Conservation (phyloP, 257 asterid species). For the Primulina eburnea region DNA sequence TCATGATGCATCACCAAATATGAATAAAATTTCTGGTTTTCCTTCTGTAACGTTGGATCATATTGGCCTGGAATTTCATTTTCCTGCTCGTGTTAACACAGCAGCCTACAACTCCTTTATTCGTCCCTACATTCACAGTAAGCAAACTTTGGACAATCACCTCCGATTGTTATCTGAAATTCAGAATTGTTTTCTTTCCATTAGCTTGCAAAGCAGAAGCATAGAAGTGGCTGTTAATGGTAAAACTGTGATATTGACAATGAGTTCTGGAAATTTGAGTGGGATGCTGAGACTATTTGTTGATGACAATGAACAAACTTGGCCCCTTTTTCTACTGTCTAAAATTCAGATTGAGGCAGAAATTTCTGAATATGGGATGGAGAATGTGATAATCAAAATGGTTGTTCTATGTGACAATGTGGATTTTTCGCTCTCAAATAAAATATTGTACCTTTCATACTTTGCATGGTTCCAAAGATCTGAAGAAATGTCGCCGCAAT, state of each 20-base stretch:
- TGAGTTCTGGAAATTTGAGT: slow-evolving; percentile 48
- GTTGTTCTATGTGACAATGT: slow-evolving; percentile 54
- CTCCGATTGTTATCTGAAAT: slow-evolving; percentile 27
- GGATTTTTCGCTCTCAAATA: slow-evolving; percentile 69
- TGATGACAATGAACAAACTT: slow-evolving; percentile 41
- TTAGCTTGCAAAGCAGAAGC: slow-evolving; percentile 49
- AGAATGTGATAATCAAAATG: slow-evolving; percentile 35
- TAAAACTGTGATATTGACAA: slow-evolving; percentile 40
- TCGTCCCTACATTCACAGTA: slow-evolving; percentile 31
- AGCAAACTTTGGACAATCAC: slow-evolving; percentile 34
- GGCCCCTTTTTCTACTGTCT: slow-evolving; percentile 73
- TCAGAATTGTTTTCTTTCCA: slow-evolving; percentile 52
- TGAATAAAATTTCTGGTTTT: slow-evolving; percentile 31
- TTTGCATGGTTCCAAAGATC: slow-evolving; percentile 49
- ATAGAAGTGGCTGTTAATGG: slow-evolving; percentile 55
- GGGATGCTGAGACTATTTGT: slow-evolving; percentile 52
- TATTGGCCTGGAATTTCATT: slow-evolving; percentile 51
- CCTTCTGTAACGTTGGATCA: slow-evolving; percentile 46
- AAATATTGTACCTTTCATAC: slow-evolving; percentile 51
- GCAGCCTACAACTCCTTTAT: slow-evolving; percentile 35
- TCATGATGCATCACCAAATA: slow-evolving; percentile 28
- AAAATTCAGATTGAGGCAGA: slow-evolving; percentile 61
- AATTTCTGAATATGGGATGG: slow-evolving; percentile 38
- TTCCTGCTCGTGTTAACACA: slow-evolving; percentile 52
- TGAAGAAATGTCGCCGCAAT: slow-evolving; percentile 45